Evolutionary conservation across 306 rosid species (phyloP), one percentile per base, ranked within the genome.

Genomic region (Lablab purpureus): DNA sequence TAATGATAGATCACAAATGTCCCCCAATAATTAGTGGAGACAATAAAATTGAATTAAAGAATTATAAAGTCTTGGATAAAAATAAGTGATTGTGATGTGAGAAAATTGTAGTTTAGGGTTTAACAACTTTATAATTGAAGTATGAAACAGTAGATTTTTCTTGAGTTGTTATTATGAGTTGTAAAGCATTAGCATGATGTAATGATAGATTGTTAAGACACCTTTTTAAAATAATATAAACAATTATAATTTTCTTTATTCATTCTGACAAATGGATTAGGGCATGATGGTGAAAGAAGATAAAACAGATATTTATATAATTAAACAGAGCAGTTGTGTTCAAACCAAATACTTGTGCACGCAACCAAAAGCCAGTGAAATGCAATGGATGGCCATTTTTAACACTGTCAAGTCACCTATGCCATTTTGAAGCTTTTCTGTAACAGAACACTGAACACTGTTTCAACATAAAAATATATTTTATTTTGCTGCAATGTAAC

Each of bases 381-480:
- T 40, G 54, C 67, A 55, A 55, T 55, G 78, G 37, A 73, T 54
- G 23, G 2, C 52, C 51, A 7, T 72, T 72, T 69, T 51, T 14
- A 51, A 34, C 21, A 11, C 51, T 37, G 51, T 36, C 50, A 18
- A 65, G 13, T 30, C 41, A 58, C 9, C 18, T 27, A 1, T 27
- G 28, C 2, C 18, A 59, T 59, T 59, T 59, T 10, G 40, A 6
- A 2, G 4, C 14, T 55, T 55, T 22, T 55, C 7, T 22, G 10
- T 55, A 22, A 55, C 58, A 8, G 13, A 51, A 7, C 13, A 18
- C 23, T n/a, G n/a, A 18, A 51, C n/a, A n/a, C n/a, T n/a, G n/a
- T 51, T 51, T 50, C 54, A 15, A 15, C 52, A 5, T 32, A 4
- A 4, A 32, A 32, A 32, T 32, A 32, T 32, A 32, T 32, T 0